phyloP scores from a whole-genome alignment of 371 early-diverging fungal genomes.

The Syncephalastrum racemosum region DNA sequence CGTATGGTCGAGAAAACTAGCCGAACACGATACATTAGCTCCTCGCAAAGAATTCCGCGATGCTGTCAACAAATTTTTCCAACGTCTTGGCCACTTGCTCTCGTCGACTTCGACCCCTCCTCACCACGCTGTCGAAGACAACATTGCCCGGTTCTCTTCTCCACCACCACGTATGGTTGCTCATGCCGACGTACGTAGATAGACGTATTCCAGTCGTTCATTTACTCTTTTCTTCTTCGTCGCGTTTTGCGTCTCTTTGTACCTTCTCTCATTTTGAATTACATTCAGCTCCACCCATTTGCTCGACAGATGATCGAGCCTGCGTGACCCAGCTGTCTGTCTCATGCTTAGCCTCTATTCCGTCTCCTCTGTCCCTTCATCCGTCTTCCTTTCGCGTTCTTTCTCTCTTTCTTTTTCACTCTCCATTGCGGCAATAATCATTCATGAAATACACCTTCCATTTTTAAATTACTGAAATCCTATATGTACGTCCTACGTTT shows the following conservation, averaged over 20 bases:
- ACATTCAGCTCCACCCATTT: neutral
- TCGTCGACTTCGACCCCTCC: slow-evolving; percentile 14
- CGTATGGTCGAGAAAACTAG: slow-evolving; percentile 79
- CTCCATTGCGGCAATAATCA: slow-evolving; percentile 11
- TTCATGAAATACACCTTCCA: too few species aligned
- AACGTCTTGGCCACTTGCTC: slow-evolving; percentile 65
- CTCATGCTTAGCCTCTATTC: neutral
- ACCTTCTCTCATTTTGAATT: slow-evolving; percentile 4
- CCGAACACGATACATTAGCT: slow-evolving; percentile 58
- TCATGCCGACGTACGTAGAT: slow-evolving; percentile 26
- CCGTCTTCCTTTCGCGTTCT: neutral
- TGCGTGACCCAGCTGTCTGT: too few species aligned
- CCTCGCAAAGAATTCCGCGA: slow-evolving; percentile 52
- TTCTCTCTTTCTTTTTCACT: neutral
- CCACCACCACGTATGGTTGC: slow-evolving; percentile 35
- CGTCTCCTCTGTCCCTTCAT: neutral
- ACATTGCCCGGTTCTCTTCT: slow-evolving; percentile 25
- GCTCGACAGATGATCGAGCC: neutral
- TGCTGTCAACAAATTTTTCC: slow-evolving; percentile 67
- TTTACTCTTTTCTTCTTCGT: slow-evolving; percentile 1
- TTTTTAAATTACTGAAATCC: too few species aligned
- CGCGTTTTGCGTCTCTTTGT: neutral
- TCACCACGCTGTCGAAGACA: slow-evolving; percentile 26
- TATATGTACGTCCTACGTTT: too few species aligned
- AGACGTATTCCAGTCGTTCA: slow-evolving; percentile 7